phyloP scores from a whole-genome alignment of 2,329 filamentous ascomycete species.

The Trichoderma atroviride region DNA sequence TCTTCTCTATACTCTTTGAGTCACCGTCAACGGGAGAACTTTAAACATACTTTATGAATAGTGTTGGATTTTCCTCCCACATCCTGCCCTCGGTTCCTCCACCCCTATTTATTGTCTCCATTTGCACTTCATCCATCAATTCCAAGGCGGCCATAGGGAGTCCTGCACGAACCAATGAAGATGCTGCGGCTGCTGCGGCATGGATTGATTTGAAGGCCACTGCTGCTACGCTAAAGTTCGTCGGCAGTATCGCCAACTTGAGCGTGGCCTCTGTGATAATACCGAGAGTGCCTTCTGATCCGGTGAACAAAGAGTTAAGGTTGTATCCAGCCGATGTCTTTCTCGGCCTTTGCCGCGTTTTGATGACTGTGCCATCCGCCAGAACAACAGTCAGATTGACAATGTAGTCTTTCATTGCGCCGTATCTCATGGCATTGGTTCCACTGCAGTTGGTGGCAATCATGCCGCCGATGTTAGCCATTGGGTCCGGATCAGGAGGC shows the following conservation, averaged over 20 bases:
- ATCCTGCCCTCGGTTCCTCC: slow-evolving; percentile 60
- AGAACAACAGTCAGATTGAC: slow-evolving; percentile 71
- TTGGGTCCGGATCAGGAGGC: slow-evolving; percentile 69
- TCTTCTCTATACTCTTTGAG: background rate
- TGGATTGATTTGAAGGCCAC: slow-evolving; percentile 62
- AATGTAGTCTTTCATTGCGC: slow-evolving; percentile 78
- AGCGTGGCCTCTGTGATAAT: slow-evolving; percentile 71
- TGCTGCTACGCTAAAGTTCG: slow-evolving; percentile 66
- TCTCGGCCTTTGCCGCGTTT: slow-evolving; percentile 66
- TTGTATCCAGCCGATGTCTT: slow-evolving; percentile 76
- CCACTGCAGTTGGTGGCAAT: slow-evolving; percentile 69
- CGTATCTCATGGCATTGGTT: slow-evolving; percentile 65
- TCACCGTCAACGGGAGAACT: too few species aligned
- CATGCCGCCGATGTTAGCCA: slow-evolving; percentile 61
- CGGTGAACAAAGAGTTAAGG: slow-evolving; percentile 68
- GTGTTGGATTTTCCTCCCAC: slow-evolving; percentile 70
- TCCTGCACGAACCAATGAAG: slow-evolving; percentile 64
- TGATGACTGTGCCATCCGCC: slow-evolving; percentile 67
- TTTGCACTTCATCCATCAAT: slow-evolving; percentile 65
- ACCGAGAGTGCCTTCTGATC: slow-evolving; percentile 71
- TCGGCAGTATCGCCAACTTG: slow-evolving; percentile 66
- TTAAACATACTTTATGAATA: slow-evolving; percentile 65
- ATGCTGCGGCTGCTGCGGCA: slow-evolving; percentile 65
- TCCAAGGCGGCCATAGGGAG: slow-evolving; percentile 69
- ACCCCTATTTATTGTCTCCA: slow-evolving; percentile 66